Conservation (phyloP, 2,329 filamentous ascomycete species). For the Alternaria gaisen region DNA sequence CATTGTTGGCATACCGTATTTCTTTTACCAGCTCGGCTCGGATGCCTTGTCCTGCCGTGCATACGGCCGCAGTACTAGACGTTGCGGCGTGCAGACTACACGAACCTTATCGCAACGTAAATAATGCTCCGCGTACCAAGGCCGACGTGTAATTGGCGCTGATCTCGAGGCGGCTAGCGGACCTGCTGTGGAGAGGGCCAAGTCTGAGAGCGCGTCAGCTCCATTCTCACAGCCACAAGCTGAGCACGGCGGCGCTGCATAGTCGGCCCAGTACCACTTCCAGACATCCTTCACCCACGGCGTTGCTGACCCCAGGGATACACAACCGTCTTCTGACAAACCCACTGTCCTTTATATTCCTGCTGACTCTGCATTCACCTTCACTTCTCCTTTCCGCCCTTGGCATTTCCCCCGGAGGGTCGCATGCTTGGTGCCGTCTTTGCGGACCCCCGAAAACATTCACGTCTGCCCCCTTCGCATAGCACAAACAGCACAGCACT, state of each 20-base stretch:
- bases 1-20: constrained; percentile 3
- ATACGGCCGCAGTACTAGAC: constrained; percentile 1
- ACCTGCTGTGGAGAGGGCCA: constrained; percentile 22
- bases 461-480: neutral
- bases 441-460: constrained; percentile 22
- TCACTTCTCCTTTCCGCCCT: constrained; percentile 27
- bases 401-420: constrained; percentile 41
- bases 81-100: constrained; percentile 5
- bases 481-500: neutral
- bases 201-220: constrained; percentile 25
- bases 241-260: constrained; percentile 9
- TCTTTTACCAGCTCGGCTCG: constrained; percentile 1
- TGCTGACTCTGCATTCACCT: constrained; percentile 5
- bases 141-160: constrained; percentile 16
- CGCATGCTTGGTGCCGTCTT: constrained; percentile 34
- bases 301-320: constrained; percentile 19
- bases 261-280: constrained; percentile 9
- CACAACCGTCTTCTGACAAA: constrained; percentile 14
- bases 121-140: constrained; percentile 9
- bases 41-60: constrained; percentile 1
- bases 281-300: constrained; percentile 22
- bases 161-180: constrained; percentile 23
- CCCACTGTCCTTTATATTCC: constrained; percentile 21
- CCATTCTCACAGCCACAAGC: constrained; percentile 21
- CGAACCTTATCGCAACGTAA: constrained; percentile 11